Evolutionary conservation across 176 grass and related monocot genomes (phyloP).

Genomic region (Themeda triandra): DNA sequence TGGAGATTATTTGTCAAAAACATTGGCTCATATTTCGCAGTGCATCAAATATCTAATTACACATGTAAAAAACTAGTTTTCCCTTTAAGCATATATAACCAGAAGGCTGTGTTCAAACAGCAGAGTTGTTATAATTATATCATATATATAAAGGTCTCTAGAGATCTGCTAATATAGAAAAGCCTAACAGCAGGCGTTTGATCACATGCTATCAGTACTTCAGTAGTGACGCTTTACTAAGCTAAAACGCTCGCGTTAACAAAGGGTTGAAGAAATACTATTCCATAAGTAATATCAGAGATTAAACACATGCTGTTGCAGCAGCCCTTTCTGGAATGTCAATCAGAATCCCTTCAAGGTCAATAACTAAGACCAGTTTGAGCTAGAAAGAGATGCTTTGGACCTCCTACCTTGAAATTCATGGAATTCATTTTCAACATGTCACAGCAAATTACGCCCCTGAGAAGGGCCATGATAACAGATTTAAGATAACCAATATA

Average conservation of each 20-base stretch:
- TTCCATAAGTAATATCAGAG: slow-evolving; percentile 20
- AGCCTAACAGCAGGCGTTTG: not conserved
- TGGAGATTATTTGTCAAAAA: not conserved
- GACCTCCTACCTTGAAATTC: slow-evolving; percentile 10
- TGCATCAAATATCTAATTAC: not conserved
- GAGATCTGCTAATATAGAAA: not conserved
- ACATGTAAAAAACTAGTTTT: not conserved
- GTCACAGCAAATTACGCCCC: not conserved
- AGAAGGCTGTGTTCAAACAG: not conserved
- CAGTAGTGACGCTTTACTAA: slow-evolving; percentile 1
- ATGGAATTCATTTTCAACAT: slow-evolving; percentile 1
- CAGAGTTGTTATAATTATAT: not conserved
- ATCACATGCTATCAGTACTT: slow-evolving; percentile 21
- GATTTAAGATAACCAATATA: slow-evolving; percentile 25
- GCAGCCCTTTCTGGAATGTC: slow-evolving; percentile 37
- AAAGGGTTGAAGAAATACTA: slow-evolving; percentile 27
- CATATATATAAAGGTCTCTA: not conserved
- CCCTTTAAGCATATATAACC: not conserved
- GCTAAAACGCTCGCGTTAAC: slow-evolving; percentile 9
- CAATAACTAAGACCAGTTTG: slow-evolving; percentile 36
- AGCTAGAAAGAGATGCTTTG: slow-evolving; percentile 10
- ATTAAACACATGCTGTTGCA: slow-evolving; percentile 11
- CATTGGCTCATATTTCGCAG: not conserved
- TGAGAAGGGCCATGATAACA: not conserved
- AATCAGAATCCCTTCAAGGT: slow-evolving; percentile 36